These are phyloP conservation scores for Inga leiocalycina DNA, from an alignment of 306 rosid species.

Conservation along the genomic window DNA sequence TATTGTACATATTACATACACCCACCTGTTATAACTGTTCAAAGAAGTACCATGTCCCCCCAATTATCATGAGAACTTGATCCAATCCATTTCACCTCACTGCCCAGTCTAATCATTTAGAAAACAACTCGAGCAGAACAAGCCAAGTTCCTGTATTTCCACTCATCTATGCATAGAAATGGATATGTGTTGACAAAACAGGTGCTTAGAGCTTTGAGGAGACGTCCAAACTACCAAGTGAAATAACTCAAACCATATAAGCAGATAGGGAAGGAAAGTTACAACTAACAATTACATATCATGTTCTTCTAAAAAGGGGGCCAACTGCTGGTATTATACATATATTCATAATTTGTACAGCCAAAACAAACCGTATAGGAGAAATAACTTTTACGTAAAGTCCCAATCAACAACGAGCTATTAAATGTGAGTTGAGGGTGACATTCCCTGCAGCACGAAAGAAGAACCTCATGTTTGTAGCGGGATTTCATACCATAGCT, in stretches of 20 bases:
- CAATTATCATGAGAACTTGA: slow-evolving; percentile 7
- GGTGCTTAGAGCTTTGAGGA: background rate
- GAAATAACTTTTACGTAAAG: slow-evolving; percentile 7
- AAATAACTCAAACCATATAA: slow-evolving; percentile 25
- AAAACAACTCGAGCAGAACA: background rate
- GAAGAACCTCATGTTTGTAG: background rate
- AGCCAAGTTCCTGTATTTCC: background rate
- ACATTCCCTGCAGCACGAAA: slow-evolving; percentile 48
- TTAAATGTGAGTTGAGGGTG: slow-evolving; percentile 36
- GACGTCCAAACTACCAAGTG: slow-evolving; percentile 22
- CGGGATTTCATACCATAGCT: background rate
- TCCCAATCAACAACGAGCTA: slow-evolving; percentile 48
- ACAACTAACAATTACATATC: slow-evolving; percentile 19
- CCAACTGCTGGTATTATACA: slow-evolving; percentile 24
- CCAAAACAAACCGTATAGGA: slow-evolving; percentile 20
- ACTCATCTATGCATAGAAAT: background rate
- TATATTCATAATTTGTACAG: slow-evolving; percentile 27
- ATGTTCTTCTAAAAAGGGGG: slow-evolving; percentile 9
- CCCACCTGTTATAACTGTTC: background rate
- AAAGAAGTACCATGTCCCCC: background rate
- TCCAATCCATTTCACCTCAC: background rate
- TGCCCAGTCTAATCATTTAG: slow-evolving; percentile 24
- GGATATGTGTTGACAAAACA: background rate
- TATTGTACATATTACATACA: background rate
- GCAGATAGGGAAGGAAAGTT: slow-evolving; percentile 11